Evolutionary conservation across 257 asterid species (phyloP).

Genomic region (Solanum clarkiae): DNA sequence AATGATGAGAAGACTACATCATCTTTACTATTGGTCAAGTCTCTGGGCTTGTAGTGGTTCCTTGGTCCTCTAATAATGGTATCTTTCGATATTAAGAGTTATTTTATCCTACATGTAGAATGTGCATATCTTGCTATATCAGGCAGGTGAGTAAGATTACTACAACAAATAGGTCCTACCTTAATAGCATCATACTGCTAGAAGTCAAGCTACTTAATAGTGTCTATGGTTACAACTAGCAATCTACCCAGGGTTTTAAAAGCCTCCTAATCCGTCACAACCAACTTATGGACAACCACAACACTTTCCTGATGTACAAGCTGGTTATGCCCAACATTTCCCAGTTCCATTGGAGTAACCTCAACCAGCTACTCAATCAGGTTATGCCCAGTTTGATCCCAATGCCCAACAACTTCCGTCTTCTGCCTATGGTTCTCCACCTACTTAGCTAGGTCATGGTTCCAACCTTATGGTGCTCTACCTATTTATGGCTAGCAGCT

Average conservation of each 20-base stretch:
- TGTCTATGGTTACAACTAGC: too few species aligned
- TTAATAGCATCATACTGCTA: too few species aligned
- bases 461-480: constrained; percentile 22
- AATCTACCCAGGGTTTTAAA: not conserved
- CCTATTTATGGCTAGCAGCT: constrained; percentile 39
- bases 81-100: too few species aligned
- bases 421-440: constrained; percentile 20
- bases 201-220: too few species aligned
- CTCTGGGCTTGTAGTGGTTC: not conserved
- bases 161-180: too few species aligned
- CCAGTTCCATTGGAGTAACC: constrained; percentile 21
- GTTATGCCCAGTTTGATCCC: constrained; percentile 26
- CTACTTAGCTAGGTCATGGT: constrained; percentile 33
- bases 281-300: constrained; percentile 38
- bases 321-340: constrained; percentile 28
- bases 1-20: not conserved
- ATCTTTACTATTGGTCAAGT: not conserved
- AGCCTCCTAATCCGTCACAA: constrained; percentile 18
- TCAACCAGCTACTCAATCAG: constrained; percentile 14
- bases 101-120: too few species aligned
- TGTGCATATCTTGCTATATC: too few species aligned
- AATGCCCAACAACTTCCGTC: constrained; percentile 19
- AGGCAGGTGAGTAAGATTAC: too few species aligned
- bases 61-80: not conserved
- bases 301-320: constrained; percentile 43